Conservation (phyloP, 1,284 basidiomycete species). For the Vanrija sp. region DNA sequence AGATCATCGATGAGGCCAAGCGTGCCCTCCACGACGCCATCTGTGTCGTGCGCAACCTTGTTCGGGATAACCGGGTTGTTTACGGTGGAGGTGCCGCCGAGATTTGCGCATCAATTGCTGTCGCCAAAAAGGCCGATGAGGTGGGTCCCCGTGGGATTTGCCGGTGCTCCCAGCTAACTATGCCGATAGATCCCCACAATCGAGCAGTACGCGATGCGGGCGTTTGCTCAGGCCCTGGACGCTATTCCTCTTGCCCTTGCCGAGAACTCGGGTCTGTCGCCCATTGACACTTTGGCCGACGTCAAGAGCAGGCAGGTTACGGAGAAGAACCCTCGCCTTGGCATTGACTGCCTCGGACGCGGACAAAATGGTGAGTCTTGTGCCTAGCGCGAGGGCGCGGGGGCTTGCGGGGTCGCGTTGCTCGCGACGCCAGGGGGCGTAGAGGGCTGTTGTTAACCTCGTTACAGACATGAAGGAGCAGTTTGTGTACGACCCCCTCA, state of each 20-base stretch:
- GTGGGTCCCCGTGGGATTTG: conserved; percentile 52
- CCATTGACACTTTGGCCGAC: conserved; percentile 92
- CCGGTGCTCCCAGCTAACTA: no score
- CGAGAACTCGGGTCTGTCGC: conserved; percentile 93
- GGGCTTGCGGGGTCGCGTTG: no score
- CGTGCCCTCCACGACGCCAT: conserved; percentile 96
- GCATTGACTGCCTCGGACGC: conserved; percentile 86
- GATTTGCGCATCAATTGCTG: conserved; percentile 90
- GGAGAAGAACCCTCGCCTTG: conserved; percentile 77
- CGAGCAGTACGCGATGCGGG: conserved; percentile 99
- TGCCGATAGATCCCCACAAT: conserved; percentile 72
- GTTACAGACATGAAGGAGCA: conserved; percentile 90
- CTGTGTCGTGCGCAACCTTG: conserved; percentile 92
- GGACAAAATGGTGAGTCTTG: conserved; percentile 71
- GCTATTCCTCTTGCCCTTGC: conserved; percentile 90
- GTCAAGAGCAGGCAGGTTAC: conserved; percentile 91
- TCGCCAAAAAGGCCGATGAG: conserved; percentile 90
- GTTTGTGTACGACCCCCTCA: conserved; percentile 93
- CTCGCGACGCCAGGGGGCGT: no score
- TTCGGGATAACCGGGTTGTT: conserved; percentile 93
- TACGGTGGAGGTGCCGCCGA: conserved; percentile 98
- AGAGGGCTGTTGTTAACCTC: no score
- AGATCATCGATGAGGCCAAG: conserved; percentile 99
- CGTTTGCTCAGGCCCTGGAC: conserved; percentile 91
- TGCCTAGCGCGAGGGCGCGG: no score